Evolutionary conservation across 768 basidiomycete genomes (phyloP), one percentile per base, ranked within the genome.

Genomic region (Psilocybe azurescens): DNA sequence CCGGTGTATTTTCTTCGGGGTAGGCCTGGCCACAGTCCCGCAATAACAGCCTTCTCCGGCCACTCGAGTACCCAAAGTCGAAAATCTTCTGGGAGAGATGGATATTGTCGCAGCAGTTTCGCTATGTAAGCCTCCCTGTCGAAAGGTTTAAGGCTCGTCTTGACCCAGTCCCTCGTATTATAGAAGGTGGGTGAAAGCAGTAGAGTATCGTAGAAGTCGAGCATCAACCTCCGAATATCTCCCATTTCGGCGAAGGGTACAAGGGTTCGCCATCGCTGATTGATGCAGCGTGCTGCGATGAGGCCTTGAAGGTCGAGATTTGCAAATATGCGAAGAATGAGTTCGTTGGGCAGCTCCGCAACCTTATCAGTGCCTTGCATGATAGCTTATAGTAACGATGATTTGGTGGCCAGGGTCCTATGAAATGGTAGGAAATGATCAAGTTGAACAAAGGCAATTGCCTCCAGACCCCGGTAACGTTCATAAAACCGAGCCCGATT

Each of bases 41-140:
- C 47, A 24, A 60, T 58, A 16, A 59, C 54, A 4, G 53, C 59
- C 11, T 41, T 14, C 9, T 59, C 59, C 6, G 67, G 67, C 64
- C 67, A 68, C 48, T 68, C 67, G 18, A 68, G 64, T 1, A 68
- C 36, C 59, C 64, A 67, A 20, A 60, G 44, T 2, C 52, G 52
- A 38, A 65, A 67, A 11, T 46, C 52, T 3, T 64, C 64, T 7
- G 66, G 66, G 13, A 67, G 32, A 20, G 20, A 53, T 29, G 55
- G 41, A 46, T 53, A 49, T 60, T 64, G 58, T 13, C 16, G 30
- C 13, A 59, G 39, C n/a, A 64, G 32, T 32, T 48, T 36, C 6
- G 46, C 18, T 18, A 65, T 50, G 36, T 65, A 67, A n/a, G 49
- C 56, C 20, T 60, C 29, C 13, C 63, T 53, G 39, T 67, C 62